Conservation (phyloP, 2,329 filamentous ascomycete species). For the Zasmidium citrigriseum region DNA sequence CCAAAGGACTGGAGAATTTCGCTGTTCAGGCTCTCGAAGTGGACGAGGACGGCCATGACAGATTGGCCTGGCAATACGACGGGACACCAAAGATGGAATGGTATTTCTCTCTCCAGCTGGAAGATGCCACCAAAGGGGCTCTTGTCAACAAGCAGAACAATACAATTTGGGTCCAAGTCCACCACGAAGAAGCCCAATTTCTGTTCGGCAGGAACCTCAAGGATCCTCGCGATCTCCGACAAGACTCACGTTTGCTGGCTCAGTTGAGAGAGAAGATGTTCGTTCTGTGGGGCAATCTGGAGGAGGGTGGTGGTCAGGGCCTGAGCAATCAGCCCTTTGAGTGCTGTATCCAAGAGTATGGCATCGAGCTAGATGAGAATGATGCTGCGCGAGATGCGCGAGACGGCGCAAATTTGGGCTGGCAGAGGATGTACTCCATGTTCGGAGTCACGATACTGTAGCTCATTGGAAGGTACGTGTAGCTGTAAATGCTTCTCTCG, state of each 20-base stretch:
- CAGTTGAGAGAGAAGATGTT: constrained; percentile 70
- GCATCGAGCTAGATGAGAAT: constrained; percentile 36
- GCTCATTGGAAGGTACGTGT: background rate
- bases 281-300: constrained; percentile 81
- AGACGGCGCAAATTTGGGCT: constrained; percentile 22
- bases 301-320: constrained; percentile 53
- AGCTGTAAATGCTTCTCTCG: too few relatives aligned
- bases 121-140: constrained; percentile 58
- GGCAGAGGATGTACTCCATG: constrained; percentile 37
- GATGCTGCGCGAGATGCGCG: constrained; percentile 15
- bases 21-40: constrained; percentile 45
- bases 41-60: constrained; percentile 10
- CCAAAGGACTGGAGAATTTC: constrained; percentile 71
- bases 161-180: constrained; percentile 67
- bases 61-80: constrained; percentile 39
- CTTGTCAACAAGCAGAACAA: background rate
- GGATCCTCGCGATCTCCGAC: constrained; percentile 60
- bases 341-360: constrained; percentile 47
- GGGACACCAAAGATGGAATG: constrained; percentile 67
- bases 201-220: constrained; percentile 57
- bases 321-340: constrained; percentile 46
- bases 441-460: constrained; percentile 31
- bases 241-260: constrained; percentile 51
- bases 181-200: constrained; percentile 58
- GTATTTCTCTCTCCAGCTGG: constrained; percentile 77